phyloP scores from a whole-genome alignment of 148 eudicot species.

The Rhododendron ferrugineum region DNA sequence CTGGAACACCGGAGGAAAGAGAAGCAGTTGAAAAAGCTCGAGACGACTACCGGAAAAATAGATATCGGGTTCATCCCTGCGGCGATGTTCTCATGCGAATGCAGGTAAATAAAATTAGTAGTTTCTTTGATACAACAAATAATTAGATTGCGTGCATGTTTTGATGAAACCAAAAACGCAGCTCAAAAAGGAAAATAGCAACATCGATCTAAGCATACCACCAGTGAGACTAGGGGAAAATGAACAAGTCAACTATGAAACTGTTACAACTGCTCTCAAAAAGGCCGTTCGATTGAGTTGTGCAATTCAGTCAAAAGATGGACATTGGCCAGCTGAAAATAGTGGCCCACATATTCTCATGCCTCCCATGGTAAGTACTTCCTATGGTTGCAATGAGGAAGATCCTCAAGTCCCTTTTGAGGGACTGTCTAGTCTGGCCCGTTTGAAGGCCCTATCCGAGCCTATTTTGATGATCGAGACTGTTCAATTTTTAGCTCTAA shows the following conservation, averaged over 20 bases:
- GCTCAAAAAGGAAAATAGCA: background rate
- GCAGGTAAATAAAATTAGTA: constrained; percentile 4
- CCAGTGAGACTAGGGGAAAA: background rate
- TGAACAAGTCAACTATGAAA: constrained; percentile 12
- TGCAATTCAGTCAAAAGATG: constrained; percentile 20
- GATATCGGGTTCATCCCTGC: background rate
- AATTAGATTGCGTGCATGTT: background rate
- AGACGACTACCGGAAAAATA: background rate
- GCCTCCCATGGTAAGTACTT: constrained; percentile 13
- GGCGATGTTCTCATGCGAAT: constrained; percentile 11
- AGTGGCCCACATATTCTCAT: constrained; percentile 14
- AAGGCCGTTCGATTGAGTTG: constrained; percentile 14
- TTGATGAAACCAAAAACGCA: background rate
- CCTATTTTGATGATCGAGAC: background rate
- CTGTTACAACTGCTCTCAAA: constrained; percentile 6
- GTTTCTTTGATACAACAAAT: too few relatives aligned
- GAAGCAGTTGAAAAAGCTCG: constrained; percentile 3
- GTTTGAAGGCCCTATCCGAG: background rate
- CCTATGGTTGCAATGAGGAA: background rate
- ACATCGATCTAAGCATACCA: constrained; percentile 3
- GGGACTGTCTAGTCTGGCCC: background rate
- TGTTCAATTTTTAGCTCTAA: too few relatives aligned
- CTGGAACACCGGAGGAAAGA: constrained; percentile 9
- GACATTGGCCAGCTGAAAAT: constrained; percentile 23
- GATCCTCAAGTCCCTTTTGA: background rate